Evolutionary conservation across 768 basidiomycete species (phyloP).

Genomic region (Daedalea quercina): DNA sequence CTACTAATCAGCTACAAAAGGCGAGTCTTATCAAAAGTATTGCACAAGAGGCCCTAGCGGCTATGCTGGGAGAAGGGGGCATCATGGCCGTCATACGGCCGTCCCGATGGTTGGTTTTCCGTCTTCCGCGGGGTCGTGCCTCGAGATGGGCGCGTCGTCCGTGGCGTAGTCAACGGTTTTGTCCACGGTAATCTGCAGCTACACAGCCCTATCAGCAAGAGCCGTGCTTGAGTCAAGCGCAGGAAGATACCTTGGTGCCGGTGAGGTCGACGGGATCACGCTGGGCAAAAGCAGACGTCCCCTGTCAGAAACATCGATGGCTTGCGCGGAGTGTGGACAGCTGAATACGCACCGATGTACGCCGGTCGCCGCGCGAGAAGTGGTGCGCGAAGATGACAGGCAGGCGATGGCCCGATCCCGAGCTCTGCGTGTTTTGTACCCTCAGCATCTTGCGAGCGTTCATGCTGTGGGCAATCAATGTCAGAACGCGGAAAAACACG

Average conservation of each 20-base stretch:
- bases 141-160: slow-evolving; percentile 7
- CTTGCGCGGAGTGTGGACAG: not conserved
- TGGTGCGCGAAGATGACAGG: slow-evolving; percentile 14
- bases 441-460: slow-evolving; percentile 18
- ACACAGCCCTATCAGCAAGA: not conserved
- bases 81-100: no score
- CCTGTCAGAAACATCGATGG: slow-evolving; percentile 4
- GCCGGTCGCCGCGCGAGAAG: not conserved
- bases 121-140: not conserved
- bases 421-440: slow-evolving; percentile 9
- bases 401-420: slow-evolving; percentile 12
- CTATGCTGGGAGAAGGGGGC: no score
- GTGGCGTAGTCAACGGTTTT: slow-evolving; percentile 20
- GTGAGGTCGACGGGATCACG: slow-evolving; percentile 9
- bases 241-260: slow-evolving; percentile 7
- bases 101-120: no score
- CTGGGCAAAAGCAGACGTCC: slow-evolving; percentile 1
- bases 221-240: not conserved
- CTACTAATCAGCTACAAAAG: no score
- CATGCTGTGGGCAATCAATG: slow-evolving; percentile 11
- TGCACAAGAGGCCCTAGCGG: no score
- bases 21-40: no score
- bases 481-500: not conserved
- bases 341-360: slow-evolving; percentile 9
- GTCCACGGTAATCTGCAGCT: slow-evolving; percentile 22